Evolutionary conservation across 139 green algal species (phyloP).

Genomic region (Tetraselmis chui): DNA sequence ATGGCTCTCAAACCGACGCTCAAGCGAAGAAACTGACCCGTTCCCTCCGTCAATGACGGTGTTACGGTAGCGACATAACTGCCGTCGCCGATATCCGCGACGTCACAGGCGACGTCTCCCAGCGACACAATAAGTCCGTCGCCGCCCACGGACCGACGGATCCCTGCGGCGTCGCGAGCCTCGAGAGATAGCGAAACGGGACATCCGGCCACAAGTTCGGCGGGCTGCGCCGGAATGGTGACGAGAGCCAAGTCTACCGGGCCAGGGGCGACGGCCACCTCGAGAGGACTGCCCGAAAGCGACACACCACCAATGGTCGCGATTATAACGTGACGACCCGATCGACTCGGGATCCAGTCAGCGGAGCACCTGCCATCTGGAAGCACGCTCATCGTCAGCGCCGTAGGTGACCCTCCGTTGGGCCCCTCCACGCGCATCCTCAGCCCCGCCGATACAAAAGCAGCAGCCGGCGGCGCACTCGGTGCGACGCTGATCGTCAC

Average conservation of each 20-base stretch:
- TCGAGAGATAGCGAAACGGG: neutral
- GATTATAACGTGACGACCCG: slow-evolving; percentile 3
- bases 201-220: neutral
- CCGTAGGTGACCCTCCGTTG: neutral
- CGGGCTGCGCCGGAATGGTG: neutral
- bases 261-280: slow-evolving; percentile 8
- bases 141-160: too few species aligned
- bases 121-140: neutral
- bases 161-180: neutral
- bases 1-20: too few species aligned
- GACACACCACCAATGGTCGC: neutral
- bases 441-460: neutral
- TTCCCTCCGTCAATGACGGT: neutral
- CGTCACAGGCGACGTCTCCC: neutral
- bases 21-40: neutral
- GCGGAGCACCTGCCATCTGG: too few species aligned
- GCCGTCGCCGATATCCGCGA: neutral
- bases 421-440: too few species aligned
- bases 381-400: too few species aligned
- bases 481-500: neutral
- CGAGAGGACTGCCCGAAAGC: slow-evolving; percentile 3
- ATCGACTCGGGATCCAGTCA: neutral
- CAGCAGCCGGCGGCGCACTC: neutral
- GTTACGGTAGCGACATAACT: slow-evolving; percentile 8
- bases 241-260: neutral